Base-by-base conservation (phyloP, 1,139 yeast species). In the Sugiyamaella sp. region DNA sequence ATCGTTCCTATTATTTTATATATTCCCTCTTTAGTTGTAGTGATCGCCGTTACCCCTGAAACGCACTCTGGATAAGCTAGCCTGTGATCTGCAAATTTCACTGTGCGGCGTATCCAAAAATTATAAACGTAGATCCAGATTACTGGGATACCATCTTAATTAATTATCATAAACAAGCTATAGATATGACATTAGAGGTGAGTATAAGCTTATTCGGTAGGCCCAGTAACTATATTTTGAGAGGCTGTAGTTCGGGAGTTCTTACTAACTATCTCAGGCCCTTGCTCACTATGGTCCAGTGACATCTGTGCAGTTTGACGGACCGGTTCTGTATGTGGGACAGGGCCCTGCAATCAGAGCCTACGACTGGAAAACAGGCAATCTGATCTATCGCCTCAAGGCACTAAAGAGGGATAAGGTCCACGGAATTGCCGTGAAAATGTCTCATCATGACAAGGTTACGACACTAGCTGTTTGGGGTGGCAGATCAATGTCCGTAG, bases 321-420 rank as follows among this genome's bases (percentile, higher is more conserved):
- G 66, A 1, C 60, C 72, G 3, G 63, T 66, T 27, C 66, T 88
- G 0, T 68, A 82, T n/a, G 85, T 82, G 1, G 97, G 95, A 0
- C 81, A 83, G 60, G 98, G 99, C 0, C 86, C 95, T 1, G 68
- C 69, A 8, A 67, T 89, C 52, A 79, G 80, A 63, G 72, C 83
- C 1, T 87, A 80, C 69, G 73, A 80, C 57, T 74, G 78, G 69
- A 63, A 64, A 38, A 65, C 73, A 0, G 77, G 79, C 5, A 59
- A 66, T 27, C 69, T 80, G 33, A 39, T 82, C 3, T 68, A 67
- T 51, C 66, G 72, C n/a, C 69, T 73, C 41, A 77, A 76, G 54
- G 68, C 88, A 0, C 86, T 93, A 66, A 68, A 71, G 20, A 77
- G 84, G 56, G 89, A 89, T 69, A 90, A 89, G 64, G 83, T 93